Evolutionary conservation across 805 yeast genomes (phyloP), one percentile per base, ranked within the genome.

Genomic region (Candida awuae): DNA sequence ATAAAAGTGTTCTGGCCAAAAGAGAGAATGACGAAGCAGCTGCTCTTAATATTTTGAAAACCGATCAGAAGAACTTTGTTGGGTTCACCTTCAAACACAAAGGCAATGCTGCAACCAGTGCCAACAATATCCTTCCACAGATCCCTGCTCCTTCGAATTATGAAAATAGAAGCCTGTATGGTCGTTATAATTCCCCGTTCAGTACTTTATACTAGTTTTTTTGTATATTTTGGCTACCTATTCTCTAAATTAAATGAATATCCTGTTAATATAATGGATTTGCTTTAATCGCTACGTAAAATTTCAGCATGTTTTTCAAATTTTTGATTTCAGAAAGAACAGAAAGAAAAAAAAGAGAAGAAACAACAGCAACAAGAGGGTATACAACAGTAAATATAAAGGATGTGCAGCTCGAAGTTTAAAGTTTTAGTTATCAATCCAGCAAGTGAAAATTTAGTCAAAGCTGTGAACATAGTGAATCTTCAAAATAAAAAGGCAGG

Each of bases 61-160:
- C 77, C 17, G 77, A 73, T 23, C 72, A 73, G 44, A 80, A 84
- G 39, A 80, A 81, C 52, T 84, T 92, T 58, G 85, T 90, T 43
- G 99, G 99, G 0, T 92, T 92, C 62, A 92, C 99, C 1, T 92
- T 86, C 66, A 84, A 85, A 61, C 98, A 94, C 59, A 83, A 79
- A 53, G 63, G 65, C 40, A 73, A 73, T 46, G 79, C 80, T 27
- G 71, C 69, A 50, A 67, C 69, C 38, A 71, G 70, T 39, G 50
- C 64, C 8, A 52, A 46, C 34, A 57, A 54, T 38, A 62, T 62
- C 20, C 44, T 62, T 27, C 56, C 59, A 16, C 62, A 63, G 26
- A 52, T 59, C 19, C 37, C 57, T 19, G 39, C 52, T 28, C 57
- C 56, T 44, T 46, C 52, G 31, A 48, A 48, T 34, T 42, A 35